Evolutionary conservation across 2,329 filamentous ascomycete genomes (phyloP), one percentile per base, ranked within the genome.

Genomic region (Paracoccidioides lutzii): DNA sequence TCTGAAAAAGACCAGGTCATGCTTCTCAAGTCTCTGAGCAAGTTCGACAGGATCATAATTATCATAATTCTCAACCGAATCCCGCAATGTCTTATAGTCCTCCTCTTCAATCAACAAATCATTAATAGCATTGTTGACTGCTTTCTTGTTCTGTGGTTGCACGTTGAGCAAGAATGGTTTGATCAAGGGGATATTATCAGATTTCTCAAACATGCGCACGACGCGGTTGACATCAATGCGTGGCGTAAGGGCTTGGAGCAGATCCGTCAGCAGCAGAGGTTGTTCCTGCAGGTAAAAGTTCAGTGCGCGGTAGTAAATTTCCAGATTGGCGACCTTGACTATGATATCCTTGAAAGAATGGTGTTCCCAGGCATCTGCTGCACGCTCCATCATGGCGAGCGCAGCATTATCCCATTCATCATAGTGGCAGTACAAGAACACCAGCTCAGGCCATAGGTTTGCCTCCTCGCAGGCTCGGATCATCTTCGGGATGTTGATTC

Each of bases 311-410:
- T 98, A 98, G 78, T 97, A 98, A 66, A 98, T 98, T 74, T 98
- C 94, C 67, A 98, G 76, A 75, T 98, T 98, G 66, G 90, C 88
- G 62, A 96, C 91, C 81, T 98, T 98, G 75, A 95, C 84, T 56
- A 95, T 80, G 53, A 95, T 97, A 69, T 98, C 94, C 80, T 98
- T 98, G 84, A 98, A 98, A 51, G 94, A 93, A 71, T 96, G 90
- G 75, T 98, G 93, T 72, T 98, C 94, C 93, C 93, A 98, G 1
- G 93, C 90, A 77, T 97, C 94, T 62, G 94, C 85, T 10, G 93
- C 88, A 63, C 90, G 88, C 77, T 98, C 93, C 82, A 98, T 98
- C 77, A 98, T 95, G 15, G 93, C 89, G 55, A 98, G 80, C 50
- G 90, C 90, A 46, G 93, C 93, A 67, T 98, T 97, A 73, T 98